A percentile compares a stretch with the other conserved stretches of the same genome.
Conservation (phyloP, 1,139 yeast genomes). For the Eremothecium gossypii region DNA sequence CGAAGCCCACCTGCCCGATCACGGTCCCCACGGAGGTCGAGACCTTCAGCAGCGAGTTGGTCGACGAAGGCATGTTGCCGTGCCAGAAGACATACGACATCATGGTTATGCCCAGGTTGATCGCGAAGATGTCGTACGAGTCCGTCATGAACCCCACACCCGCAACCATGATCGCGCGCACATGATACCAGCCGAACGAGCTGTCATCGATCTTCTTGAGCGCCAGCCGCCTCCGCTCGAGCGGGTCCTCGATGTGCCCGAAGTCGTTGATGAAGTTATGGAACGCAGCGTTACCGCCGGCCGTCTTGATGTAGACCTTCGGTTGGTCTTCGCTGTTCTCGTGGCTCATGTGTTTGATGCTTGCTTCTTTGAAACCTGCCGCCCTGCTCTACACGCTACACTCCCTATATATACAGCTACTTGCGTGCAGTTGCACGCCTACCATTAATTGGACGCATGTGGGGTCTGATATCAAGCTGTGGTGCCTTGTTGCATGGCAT, state of each 20-base stretch:
- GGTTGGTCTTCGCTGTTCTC: constrained; percentile 15
- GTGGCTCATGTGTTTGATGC: constrained; percentile 11
- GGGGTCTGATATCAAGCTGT: too few relatives aligned
- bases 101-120: constrained; percentile 72
- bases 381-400: too few relatives aligned
- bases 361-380: too few relatives aligned
- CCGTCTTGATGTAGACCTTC: constrained; percentile 32
- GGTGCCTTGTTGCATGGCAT: too few relatives aligned
- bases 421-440: too few relatives aligned
- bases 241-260: constrained; percentile 77
- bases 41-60: constrained; percentile 67
- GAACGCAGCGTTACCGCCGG: constrained; percentile 86
- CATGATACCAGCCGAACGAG: constrained; percentile 78
- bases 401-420: too few relatives aligned
- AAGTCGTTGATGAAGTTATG: constrained; percentile 78
- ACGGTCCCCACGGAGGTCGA: constrained; percentile 93
- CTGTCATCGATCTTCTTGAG: constrained; percentile 82
- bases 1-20: constrained; percentile 83
- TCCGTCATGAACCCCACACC: constrained; percentile 94
- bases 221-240: constrained; percentile 84
- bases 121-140: constrained; percentile 86
- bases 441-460: too few relatives aligned
- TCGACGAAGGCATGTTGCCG: constrained; percentile 54
- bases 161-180: constrained; percentile 79
- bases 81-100: constrained; percentile 67